A percentile compares a stretch with the other conserved stretches of the same genome.
These are phyloP conservation scores for Abortiporus biennis DNA, from an alignment of 1,284 basidiomycete species.

Conservation along the genomic window DNA sequence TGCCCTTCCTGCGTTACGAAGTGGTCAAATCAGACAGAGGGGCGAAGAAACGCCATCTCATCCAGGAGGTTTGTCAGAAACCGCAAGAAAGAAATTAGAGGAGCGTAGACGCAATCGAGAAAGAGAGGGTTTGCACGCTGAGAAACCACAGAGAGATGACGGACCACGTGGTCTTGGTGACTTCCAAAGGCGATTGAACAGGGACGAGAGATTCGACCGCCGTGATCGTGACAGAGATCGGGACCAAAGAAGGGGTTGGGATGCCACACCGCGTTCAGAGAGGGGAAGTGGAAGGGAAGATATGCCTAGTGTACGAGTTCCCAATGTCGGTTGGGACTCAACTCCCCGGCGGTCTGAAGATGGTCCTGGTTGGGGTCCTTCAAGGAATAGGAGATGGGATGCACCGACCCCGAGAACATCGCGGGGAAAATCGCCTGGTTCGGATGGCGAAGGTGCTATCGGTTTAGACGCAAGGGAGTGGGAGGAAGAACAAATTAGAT, in stretches of 20 bases:
- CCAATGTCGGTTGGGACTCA: constrained; percentile 87
- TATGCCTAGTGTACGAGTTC: constrained; percentile 81
- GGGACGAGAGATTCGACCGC: constrained; percentile 36
- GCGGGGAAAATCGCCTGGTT: constrained; percentile 45
- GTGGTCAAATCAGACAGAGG: constrained; percentile 59
- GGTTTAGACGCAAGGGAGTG: constrained; percentile 76
- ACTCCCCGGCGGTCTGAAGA: constrained; percentile 63
- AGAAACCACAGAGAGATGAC: constrained; percentile 45
- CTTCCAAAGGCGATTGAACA: constrained; percentile 63
- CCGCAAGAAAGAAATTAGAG: constrained; percentile 66
- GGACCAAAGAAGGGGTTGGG: constrained; percentile 43
- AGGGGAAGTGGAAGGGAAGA: constrained; percentile 53
- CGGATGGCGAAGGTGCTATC: constrained; percentile 50
- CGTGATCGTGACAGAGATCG: constrained; percentile 21
- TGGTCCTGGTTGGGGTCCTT: constrained; percentile 44
- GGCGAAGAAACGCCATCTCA: constrained; percentile 93
- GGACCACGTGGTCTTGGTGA: constrained; percentile 64
- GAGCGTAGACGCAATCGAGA: constrained; percentile 69
- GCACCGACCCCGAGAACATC: constrained; percentile 75
- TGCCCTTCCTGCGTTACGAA: constrained; percentile 52
- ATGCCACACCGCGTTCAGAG: constrained; percentile 65
- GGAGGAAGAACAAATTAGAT: constrained; percentile 88
- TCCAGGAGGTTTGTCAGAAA: constrained; percentile 79
- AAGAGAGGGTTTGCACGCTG: constrained; percentile 63
- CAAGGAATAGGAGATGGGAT: constrained; percentile 66